A percentile compares a stretch with the other conserved stretches of the same genome.
phyloP scores from a whole-genome alignment of 352 stramenopile species.

The Pseudoperonospora humuli region DNA sequence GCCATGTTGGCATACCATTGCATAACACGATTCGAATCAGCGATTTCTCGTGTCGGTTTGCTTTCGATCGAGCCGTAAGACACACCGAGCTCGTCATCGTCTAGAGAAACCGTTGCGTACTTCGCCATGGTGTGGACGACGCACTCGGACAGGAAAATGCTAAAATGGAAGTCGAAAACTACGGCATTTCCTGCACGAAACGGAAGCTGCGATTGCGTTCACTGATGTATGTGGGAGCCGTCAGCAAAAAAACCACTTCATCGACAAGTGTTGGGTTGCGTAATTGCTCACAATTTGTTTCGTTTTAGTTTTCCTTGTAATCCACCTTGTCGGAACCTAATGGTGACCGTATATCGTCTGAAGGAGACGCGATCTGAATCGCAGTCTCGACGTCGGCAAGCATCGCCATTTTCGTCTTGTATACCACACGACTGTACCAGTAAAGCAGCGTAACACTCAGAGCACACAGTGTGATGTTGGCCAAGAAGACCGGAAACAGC shows the following conservation, averaged over 20 bases:
- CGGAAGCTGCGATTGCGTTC: not conserved
- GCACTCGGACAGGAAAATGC: too few relatives aligned
- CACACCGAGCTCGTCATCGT: conserved; percentile 2
- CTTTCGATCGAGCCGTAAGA: conserved; percentile 14
- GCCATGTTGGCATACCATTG: conserved; percentile 63
- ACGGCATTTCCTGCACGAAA: not conserved
- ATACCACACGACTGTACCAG: conserved; percentile 66
- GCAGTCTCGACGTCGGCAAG: conserved; percentile 35
- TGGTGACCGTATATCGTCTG: conserved; percentile 35
- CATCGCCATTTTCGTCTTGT: conserved; percentile 39
- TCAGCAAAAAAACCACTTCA: not conserved
- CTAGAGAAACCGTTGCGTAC: conserved; percentile 15
- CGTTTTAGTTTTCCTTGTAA: conserved; percentile 22
- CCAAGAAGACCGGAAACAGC: conserved; percentile 66
- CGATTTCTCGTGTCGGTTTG: not conserved
- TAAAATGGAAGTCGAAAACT: too few relatives aligned
- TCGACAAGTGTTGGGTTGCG: not conserved
- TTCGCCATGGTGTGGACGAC: conserved; percentile 1
- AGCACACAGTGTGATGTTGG: conserved; percentile 54
- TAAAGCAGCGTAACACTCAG: conserved; percentile 49
- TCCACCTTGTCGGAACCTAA: conserved; percentile 35
- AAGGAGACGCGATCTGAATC: conserved; percentile 18
- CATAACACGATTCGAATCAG: conserved; percentile 3
- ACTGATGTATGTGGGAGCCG: not conserved
- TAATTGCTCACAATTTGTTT: conserved; percentile 1